Evolutionary conservation across 2,329 filamentous ascomycete species (phyloP).

Genomic region (Chalara sp.): DNA sequence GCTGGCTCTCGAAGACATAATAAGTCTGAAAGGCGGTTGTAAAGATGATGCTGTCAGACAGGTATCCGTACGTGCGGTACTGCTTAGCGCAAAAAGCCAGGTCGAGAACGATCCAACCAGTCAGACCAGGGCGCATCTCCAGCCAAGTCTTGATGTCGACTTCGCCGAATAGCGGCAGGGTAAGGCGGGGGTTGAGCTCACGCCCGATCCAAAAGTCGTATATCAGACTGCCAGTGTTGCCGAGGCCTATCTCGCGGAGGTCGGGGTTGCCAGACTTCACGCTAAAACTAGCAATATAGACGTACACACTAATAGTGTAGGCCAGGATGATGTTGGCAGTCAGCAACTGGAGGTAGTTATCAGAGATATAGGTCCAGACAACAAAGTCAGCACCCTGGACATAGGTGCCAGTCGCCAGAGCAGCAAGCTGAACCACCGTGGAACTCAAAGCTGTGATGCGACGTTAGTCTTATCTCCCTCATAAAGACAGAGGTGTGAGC

Average conservation of each 20-base stretch:
- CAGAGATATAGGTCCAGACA: constrained; percentile 87
- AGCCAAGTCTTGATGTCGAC: constrained; percentile 87
- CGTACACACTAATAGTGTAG: constrained; percentile 64
- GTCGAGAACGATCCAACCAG: constrained; percentile 84
- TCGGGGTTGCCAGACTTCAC: constrained; percentile 70
- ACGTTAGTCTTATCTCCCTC: too few relatives aligned
- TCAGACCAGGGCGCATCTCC: constrained; percentile 85
- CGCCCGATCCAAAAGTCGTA: constrained; percentile 98
- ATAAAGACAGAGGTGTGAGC: constrained; percentile 9
- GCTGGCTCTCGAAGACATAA: constrained; percentile 79
- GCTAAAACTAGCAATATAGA: constrained; percentile 76
- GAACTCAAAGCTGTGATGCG: too few relatives aligned
- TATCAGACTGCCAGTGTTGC: constrained; percentile 76
- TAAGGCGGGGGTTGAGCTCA: constrained; percentile 84
- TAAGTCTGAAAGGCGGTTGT: constrained; percentile 70
- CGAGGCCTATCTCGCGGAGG: constrained; percentile 71
- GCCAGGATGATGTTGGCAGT: constrained; percentile 77
- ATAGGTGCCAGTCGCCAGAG: constrained; percentile 67
- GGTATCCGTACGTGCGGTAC: constrained; percentile 74
- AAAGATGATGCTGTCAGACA: constrained; percentile 81
- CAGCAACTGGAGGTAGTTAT: constrained; percentile 82
- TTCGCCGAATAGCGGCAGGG: constrained; percentile 71
- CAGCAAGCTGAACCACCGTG: constrained; percentile 63
- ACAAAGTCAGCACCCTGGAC: constrained; percentile 74
- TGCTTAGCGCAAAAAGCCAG: constrained; percentile 81